Percentiles rank a stretch among this genome's conserved stretches.
Conservation (phyloP, 768 basidiomycete species). For the Kwoniella dejecticola region DNA sequence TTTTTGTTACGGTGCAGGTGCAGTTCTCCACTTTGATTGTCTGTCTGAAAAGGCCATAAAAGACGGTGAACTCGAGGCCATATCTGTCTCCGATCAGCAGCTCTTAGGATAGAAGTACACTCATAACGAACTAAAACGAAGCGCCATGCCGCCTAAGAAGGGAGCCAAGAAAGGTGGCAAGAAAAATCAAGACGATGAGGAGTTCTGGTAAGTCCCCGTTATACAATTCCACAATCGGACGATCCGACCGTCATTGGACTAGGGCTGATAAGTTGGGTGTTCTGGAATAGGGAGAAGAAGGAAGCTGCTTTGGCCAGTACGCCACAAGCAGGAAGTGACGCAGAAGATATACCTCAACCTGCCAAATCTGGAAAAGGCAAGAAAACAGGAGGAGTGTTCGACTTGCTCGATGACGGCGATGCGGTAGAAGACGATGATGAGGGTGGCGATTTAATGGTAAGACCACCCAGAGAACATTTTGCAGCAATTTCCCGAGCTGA, state of each 20-base stretch:
- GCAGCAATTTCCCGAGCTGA: conserved; percentile 8
- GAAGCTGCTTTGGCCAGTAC: conserved; percentile 41
- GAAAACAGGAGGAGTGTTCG: conserved; percentile 34
- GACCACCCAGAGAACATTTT: conserved; percentile 1
- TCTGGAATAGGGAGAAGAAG: conserved; percentile 47
- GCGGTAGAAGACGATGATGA: conserved; percentile 41
- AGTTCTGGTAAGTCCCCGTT: conserved; percentile 68
- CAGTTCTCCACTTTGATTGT: not conserved
- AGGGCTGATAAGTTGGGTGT: no score
- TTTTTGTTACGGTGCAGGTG: not conserved
- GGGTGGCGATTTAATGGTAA: conserved; percentile 54
- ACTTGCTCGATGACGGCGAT: conserved; percentile 34
- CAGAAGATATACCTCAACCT: conserved; percentile 31
- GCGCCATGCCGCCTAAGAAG: conserved; percentile 65
- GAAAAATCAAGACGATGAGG: conserved; percentile 72
- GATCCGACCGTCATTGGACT: no score
- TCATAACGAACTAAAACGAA: no score
- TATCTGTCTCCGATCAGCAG: no score
- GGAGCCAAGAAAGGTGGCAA: conserved; percentile 84
- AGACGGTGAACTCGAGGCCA: no score
- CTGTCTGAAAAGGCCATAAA: not conserved
- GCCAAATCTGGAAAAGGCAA: conserved; percentile 22
- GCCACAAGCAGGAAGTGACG: conserved; percentile 20
- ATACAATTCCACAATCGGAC: no score
- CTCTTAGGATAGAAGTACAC: no score